Evolutionary conservation across 345 rosid species (phyloP), one percentile per base, ranked within the genome.

Genomic region (Microcos paniculata): DNA sequence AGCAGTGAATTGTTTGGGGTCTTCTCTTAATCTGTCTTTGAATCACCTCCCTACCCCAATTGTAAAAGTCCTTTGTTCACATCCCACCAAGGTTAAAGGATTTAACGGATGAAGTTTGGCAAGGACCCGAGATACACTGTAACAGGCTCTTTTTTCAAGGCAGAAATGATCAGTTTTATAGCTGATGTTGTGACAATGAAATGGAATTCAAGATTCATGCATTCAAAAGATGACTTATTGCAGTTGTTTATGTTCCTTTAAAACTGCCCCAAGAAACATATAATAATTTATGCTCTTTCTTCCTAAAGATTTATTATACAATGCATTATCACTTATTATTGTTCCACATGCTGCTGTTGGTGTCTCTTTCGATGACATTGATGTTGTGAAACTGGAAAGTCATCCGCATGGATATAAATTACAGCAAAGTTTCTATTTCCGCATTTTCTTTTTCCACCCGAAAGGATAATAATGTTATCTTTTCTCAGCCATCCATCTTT

Each of bases 331-430:
- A 24, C 23, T 67, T 67, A 26, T 67, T 43, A 45, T 26, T 45
- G 71, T 24, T 67, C 6, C 71, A 67, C 71, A 67, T 67, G 71
- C 38, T 45, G 38, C 38, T 66, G 71, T 16, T 45, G 38, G 30
- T 66, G 35, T 66, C 55, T 15, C 71, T 46, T 49, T 58, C 62
- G 4, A 58, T 38, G 26, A 62, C 16, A 33, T 62, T 33, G 46
- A 62, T n/a, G 48, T 30, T 30, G 58, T 30, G 30, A 6, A 19
- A 69, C 72, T 69, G 43, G 48, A 69, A 69, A 48, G 58, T 48
- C 58, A 30, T 69, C 28, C n/a, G 3, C 38, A 53, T 26, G 53
- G 21, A n/a, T 48, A 43, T 30, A 14, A 10, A 49, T 30, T 8
- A 49, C 72, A 48, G 57, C 9, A 8, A 3, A 46, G 12, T 68